Percentiles rank a stretch among this genome's conserved stretches.
These are phyloP conservation scores for Penicillium lagena DNA, from an alignment of 495 filamentous ascomycete genomes.

Conservation along the genomic window DNA sequence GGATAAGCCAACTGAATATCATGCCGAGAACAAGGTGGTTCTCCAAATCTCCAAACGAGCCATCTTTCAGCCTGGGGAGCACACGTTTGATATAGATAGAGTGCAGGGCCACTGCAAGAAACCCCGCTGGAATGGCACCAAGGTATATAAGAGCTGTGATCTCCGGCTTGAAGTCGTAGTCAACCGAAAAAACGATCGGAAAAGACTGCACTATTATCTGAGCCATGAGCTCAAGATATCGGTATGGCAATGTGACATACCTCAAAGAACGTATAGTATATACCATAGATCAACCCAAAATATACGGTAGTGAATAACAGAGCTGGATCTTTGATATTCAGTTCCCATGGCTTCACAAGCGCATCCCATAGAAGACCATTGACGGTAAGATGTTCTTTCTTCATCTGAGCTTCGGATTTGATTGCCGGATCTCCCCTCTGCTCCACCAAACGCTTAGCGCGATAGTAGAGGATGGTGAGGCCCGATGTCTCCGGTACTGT, in stretches of 20 bases:
- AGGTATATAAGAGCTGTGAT: too few relatives aligned
- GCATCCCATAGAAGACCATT: too few relatives aligned
- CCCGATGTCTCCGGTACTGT: slow-evolving; percentile 44
- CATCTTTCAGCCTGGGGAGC: too few relatives aligned
- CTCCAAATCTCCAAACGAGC: too few relatives aligned
- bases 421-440: slow-evolving; percentile 12
- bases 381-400: not conserved
- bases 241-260: not conserved
- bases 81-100: too few relatives aligned
- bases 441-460: slow-evolving; percentile 39
- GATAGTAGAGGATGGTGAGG: slow-evolving; percentile 45
- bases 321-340: slow-evolving; percentile 35
- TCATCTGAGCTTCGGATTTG: slow-evolving; percentile 17
- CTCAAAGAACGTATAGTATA: slow-evolving; percentile 50
- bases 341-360: not conserved
- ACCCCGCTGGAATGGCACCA: too few relatives aligned
- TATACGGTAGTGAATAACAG: slow-evolving; percentile 44
- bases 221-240: too few relatives aligned
- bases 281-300: slow-evolving; percentile 39
- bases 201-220: slow-evolving; percentile 14
- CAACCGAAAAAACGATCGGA: slow-evolving; percentile 38
- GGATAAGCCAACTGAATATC: too few relatives aligned
- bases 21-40: too few relatives aligned
- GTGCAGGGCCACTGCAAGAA: too few relatives aligned
- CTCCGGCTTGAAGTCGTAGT: slow-evolving; percentile 34